phyloP scores from a whole-genome alignment of 1,284 basidiomycete species.

The Microbotryum scabiosae region DNA sequence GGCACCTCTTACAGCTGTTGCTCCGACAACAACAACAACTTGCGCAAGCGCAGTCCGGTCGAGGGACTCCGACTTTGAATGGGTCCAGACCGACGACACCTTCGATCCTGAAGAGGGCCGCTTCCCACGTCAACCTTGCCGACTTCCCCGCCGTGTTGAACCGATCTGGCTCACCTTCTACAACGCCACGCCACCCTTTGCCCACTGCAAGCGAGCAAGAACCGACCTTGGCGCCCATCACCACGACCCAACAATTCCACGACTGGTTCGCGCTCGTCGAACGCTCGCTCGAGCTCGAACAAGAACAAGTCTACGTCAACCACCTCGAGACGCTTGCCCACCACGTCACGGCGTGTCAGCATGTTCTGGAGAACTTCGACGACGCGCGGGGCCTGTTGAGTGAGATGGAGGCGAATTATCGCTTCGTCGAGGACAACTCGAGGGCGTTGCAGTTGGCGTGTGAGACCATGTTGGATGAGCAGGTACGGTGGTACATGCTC shows the following conservation, averaged over 20 bases:
- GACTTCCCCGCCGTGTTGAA: slow-evolving; percentile 1
- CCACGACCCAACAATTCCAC: slow-evolving; percentile 84
- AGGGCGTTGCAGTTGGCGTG: slow-evolving; percentile 81
- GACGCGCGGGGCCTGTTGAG: slow-evolving; percentile 64
- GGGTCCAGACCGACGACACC: slow-evolving; percentile 14
- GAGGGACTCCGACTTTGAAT: too few species aligned
- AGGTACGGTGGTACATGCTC: slow-evolving; percentile 57
- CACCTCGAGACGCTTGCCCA: slow-evolving; percentile 65
- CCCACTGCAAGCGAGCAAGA: slow-evolving; percentile 35
- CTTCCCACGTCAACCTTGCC: slow-evolving; percentile 9
- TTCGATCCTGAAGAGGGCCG: neutral
- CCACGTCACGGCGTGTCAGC: slow-evolving; percentile 66
- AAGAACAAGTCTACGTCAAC: slow-evolving; percentile 78
- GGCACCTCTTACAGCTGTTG: neutral
- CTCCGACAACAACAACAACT: neutral
- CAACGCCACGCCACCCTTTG: slow-evolving; percentile 33
- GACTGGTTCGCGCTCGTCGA: slow-evolving; percentile 82
- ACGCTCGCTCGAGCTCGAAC: slow-evolving; percentile 74
- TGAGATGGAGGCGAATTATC: slow-evolving; percentile 71
- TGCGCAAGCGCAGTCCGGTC: neutral
- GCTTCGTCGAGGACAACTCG: slow-evolving; percentile 76
- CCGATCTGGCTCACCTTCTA: neutral
- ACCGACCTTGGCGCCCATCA: slow-evolving; percentile 54
- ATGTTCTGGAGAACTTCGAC: slow-evolving; percentile 58
- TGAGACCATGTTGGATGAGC: slow-evolving; percentile 73